Conservation (phyloP, 495 filamentous ascomycete genomes). For the Hyaloscypha bicolor region DNA sequence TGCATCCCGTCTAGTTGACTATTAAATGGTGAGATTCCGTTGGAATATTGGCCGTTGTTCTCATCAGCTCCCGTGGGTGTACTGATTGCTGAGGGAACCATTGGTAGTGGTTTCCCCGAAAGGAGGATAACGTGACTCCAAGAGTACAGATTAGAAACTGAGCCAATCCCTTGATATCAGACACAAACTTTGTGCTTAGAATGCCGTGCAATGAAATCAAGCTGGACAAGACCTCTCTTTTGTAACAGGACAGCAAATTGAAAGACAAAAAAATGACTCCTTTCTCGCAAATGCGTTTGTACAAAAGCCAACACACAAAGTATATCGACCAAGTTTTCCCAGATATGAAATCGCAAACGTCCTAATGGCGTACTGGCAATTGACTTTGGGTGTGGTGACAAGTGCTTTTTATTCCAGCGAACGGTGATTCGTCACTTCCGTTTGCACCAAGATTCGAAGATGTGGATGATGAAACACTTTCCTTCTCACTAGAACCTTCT, state of each 20-base stretch:
- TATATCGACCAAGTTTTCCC: not conserved
- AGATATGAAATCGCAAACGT: not conserved
- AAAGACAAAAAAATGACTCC: not conserved
- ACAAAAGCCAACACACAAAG: not conserved
- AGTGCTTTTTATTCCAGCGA: not conserved
- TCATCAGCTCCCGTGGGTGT: not conserved
- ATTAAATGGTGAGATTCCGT: conserved; percentile 3
- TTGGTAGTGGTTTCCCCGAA: conserved; percentile 5
- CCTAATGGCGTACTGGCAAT: not conserved
- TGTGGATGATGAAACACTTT: not conserved
- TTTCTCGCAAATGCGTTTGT: not conserved
- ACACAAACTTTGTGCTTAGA: not conserved
- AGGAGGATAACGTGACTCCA: conserved; percentile 9
- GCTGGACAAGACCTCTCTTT: not conserved
- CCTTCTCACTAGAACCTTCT: not conserved
- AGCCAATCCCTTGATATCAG: not conserved
- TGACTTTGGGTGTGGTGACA: not conserved
- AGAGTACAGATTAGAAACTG: not conserved
- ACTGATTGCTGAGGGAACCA: conserved; percentile 31
- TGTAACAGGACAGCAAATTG: not conserved
- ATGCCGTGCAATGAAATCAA: not conserved
- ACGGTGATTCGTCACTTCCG: not conserved
- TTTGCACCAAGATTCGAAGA: not conserved
- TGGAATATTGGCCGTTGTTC: conserved; percentile 2
- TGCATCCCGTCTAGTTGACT: not conserved